A percentile compares a stretch with the other conserved stretches of the same genome.
phyloP scores from a whole-genome alignment of 2,329 filamentous ascomycete genomes.

The Ophiostoma ips region DNA sequence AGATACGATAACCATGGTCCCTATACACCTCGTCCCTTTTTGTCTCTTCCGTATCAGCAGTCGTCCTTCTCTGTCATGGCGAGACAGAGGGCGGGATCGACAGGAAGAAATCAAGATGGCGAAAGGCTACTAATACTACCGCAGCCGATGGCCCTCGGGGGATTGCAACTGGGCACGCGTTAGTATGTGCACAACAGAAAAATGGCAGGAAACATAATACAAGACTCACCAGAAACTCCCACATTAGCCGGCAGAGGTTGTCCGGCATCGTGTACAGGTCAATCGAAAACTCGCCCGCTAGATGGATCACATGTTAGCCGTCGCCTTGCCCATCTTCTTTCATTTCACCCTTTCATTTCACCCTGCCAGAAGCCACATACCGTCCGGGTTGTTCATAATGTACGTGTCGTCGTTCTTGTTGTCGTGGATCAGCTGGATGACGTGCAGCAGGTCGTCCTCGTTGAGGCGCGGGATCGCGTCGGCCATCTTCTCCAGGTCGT shows the following conservation, averaged over 20 bases:
- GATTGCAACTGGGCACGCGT: constrained; percentile 1
- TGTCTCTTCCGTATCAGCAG: neutral
- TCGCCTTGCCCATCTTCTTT: no score
- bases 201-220: neutral
- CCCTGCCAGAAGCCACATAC: constrained; percentile 29
- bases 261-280: constrained; percentile 97
- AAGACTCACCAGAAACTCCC: constrained; percentile 61
- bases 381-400: constrained; percentile 92
- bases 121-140: neutral
- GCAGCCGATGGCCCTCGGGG: constrained; percentile 7
- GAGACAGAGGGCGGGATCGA: neutral
- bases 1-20: neutral
- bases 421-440: constrained; percentile 97
- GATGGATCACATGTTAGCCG: constrained; percentile 1
- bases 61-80: neutral
- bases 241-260: constrained; percentile 76
- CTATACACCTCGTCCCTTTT: neutral
- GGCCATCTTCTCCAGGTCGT: constrained; percentile 92
- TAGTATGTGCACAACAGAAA: neutral
- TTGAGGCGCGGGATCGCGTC: constrained; percentile 77
- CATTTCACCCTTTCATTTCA: no score
- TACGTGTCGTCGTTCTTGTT: constrained; percentile 91
- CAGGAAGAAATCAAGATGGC: neutral
- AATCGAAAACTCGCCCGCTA: constrained; percentile 91
- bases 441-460: constrained; percentile 86